These are phyloP conservation scores for Trichosporon sp. DNA, from an alignment of 1,284 basidiomycete genomes.

Conservation along the genomic window DNA sequence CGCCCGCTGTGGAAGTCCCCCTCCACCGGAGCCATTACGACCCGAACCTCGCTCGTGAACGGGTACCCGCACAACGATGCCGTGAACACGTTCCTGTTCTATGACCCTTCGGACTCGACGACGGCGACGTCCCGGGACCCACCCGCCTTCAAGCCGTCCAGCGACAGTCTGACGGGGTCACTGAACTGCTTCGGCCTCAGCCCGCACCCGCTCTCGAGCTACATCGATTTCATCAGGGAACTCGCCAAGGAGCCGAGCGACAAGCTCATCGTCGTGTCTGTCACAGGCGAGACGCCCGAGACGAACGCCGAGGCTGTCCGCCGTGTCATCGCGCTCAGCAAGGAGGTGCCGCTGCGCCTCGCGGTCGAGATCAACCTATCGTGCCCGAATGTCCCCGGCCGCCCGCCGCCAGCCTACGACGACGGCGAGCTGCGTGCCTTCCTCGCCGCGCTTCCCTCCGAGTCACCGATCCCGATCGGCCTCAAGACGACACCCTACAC, in stretches of 20 bases:
- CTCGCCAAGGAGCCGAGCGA: conserved; percentile 18
- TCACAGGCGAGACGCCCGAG: conserved; percentile 31
- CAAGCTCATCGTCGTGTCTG: conserved; percentile 29
- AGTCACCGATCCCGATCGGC: conserved; percentile 26
- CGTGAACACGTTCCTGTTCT: conserved; percentile 35
- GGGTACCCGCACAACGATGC: conserved; percentile 32
- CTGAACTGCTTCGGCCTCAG: conserved; percentile 32
- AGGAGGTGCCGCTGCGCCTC: conserved; percentile 11
- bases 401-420: conserved; percentile 33
- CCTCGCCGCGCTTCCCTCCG: conserved; percentile 25
- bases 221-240: conserved; percentile 21
- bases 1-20: conserved; percentile 25
- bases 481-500: conserved; percentile 33
- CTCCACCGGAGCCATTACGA: conserved; percentile 31
- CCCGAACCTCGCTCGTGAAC: conserved; percentile 31
- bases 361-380: conserved; percentile 33
- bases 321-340: conserved; percentile 15
- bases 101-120: conserved; percentile 19
- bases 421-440: conserved; percentile 26
- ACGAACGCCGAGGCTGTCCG: conserved; percentile 24
- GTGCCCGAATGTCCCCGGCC: conserved; percentile 33
- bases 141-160: conserved; percentile 13
- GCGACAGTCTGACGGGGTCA: background rate
- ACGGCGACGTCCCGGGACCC: background rate
- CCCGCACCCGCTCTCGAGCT: conserved; percentile 23